Conservation (phyloP, 2,329 filamentous ascomycete species). For the Exophiala lecanii-corni region DNA sequence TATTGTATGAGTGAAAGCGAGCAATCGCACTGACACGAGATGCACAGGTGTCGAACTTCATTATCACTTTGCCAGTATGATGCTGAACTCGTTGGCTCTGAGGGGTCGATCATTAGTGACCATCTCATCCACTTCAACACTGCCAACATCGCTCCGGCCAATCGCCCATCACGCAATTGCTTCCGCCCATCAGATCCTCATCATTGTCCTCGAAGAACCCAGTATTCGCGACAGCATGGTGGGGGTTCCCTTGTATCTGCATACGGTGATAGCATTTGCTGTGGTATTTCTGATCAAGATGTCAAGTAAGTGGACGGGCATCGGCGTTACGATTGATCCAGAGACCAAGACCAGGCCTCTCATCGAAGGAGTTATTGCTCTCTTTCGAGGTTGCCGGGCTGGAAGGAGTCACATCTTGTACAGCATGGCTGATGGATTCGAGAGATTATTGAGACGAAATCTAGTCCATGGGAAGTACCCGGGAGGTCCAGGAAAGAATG, state of each 20-base stretch:
- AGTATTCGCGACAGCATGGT: constrained; percentile 47
- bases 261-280: constrained; percentile 45
- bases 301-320: constrained; percentile 22
- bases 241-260: constrained; percentile 43
- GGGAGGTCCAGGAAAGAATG: constrained; percentile 3
- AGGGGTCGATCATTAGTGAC: constrained; percentile 41
- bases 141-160: constrained; percentile 21
- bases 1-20: too few relatives aligned
- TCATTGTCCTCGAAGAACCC: constrained; percentile 44
- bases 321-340: constrained; percentile 25
- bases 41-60: constrained; percentile 49
- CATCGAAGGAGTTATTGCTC: constrained; percentile 23
- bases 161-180: constrained; percentile 43
- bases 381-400: constrained; percentile 19
- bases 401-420: constrained; percentile 26
- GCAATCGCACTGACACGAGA: too few relatives aligned
- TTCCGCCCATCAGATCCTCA: constrained; percentile 45
- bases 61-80: constrained; percentile 51
- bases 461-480: constrained; percentile 6
- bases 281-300: constrained; percentile 44
- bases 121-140: constrained; percentile 33
- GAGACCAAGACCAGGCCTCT: constrained; percentile 24
- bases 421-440: constrained; percentile 26
- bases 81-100: constrained; percentile 44
- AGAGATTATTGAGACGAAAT: constrained; percentile 22